Base-by-base conservation (phyloP, 192 early-diverging fungal genomes). In the Coemansia sp. region DNA sequence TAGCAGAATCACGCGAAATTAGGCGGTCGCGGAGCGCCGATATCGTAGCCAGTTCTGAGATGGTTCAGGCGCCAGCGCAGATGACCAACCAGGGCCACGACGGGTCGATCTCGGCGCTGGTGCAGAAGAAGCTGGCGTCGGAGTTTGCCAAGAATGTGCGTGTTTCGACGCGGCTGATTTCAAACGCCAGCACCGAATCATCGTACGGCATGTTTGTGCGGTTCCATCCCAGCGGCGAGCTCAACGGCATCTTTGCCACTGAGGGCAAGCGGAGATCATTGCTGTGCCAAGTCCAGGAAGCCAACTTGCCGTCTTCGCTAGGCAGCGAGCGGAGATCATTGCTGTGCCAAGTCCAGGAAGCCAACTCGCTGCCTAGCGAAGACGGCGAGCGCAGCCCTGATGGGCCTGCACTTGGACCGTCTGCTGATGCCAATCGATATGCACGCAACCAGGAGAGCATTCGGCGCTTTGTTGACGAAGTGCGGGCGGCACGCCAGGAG, bases 151-250 rank as follows among this genome's bases (percentile, higher is more conserved):
- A 61, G 52, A 56, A 54, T 12, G 72, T 74, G 46, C 77, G 54
- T 21, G 60, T 80, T 5, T 80, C 77, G 23, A 73, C 77, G 40
- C 71, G 77, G 21, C 66, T 80, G 40, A 44, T 53, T 15, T 47
- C 55, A 2, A 59, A 71, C n/a, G 54, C 63, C 38, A 70, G 60
- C 53, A 44, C 71, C 14, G 68, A 74, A 53, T 74, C 77, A 15
- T 80, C 77, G 21, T 80, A 80, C 38, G 77, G 77, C 52, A 70
- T 72, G 11, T 80, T 80, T 68, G 53, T 80, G n/a, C 71, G 77
- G 17, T 80, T 74, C 65, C 77, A 80, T 54, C 64, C 66, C 40
- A 80, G 77, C 50, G 77, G 77, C 50, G 77, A 80, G 59, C 77
- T 80, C 53, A 80, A 64, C 31, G 72, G 63, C 42, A 71, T 80